Evolutionary conservation across 495 filamentous ascomycete species (phyloP).

Genomic region (Choiromyces venosus): DNA sequence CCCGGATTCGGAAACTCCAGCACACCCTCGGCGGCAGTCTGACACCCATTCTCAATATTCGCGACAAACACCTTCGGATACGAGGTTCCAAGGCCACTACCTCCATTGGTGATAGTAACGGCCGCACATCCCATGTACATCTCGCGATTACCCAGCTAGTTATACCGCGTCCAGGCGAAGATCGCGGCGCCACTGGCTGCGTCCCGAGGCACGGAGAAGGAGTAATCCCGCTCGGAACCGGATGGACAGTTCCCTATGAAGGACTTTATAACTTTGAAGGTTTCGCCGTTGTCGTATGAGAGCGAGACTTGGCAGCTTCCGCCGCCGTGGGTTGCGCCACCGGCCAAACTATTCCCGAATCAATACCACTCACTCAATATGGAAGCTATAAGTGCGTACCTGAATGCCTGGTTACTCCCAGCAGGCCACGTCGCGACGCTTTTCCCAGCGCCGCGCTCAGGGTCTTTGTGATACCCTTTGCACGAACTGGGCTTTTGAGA

Average conservation of each 20-base stretch:
- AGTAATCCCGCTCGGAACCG: conserved; percentile 44
- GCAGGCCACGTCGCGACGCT: conserved; percentile 51
- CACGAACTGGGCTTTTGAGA: conserved; percentile 56
- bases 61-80: conserved; percentile 26
- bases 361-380: neutral
- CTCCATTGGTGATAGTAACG: conserved; percentile 50
- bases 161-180: conserved; percentile 60
- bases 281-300: conserved; percentile 44
- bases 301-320: conserved; percentile 48
- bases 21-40: conserved; percentile 9
- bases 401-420: conserved; percentile 56
- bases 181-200: conserved; percentile 56
- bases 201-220: conserved; percentile 60
- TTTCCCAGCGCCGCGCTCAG: conserved; percentile 45
- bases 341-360: conserved; percentile 39
- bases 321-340: conserved; percentile 41
- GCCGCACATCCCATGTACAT: conserved; percentile 64
- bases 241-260: conserved; percentile 46
- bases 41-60: conserved; percentile 28
- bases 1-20: conserved; percentile 33
- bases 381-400: conserved; percentile 16
- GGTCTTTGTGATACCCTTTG: conserved; percentile 58
- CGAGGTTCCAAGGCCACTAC: conserved; percentile 15
- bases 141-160: conserved; percentile 62
- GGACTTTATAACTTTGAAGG: conserved; percentile 45